phyloP scores from a whole-genome alignment of 2,329 filamentous ascomycete species.

The Fusarium miscanthi region DNA sequence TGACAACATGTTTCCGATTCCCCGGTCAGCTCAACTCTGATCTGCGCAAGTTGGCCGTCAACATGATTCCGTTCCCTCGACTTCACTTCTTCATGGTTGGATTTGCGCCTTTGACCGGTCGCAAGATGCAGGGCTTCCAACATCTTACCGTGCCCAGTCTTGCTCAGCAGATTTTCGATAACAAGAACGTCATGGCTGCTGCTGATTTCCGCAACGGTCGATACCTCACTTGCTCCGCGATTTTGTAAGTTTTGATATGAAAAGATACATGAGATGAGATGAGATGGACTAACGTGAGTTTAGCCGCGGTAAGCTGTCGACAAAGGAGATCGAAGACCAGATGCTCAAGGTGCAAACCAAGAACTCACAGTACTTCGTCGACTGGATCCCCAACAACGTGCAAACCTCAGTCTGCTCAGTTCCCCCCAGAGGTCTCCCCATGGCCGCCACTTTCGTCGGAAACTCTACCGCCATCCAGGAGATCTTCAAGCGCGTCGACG shows the following conservation, averaged over 20 bases:
- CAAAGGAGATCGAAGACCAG: conserved; percentile 99
- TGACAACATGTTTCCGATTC: conserved; percentile 98
- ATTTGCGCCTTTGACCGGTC: conserved; percentile 95
- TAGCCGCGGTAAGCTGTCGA: conserved; percentile 97
- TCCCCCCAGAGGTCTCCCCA: conserved; percentile 95
- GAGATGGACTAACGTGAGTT: background rate
- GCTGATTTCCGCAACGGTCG: conserved; percentile 99
- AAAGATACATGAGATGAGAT: no score
- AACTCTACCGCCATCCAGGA: conserved; percentile 99
- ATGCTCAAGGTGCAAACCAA: conserved; percentile 99
- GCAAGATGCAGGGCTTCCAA: conserved; percentile 88
- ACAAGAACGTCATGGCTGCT: conserved; percentile 99
- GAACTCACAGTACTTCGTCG: conserved; percentile 99
- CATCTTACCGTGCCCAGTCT: conserved; percentile 96
- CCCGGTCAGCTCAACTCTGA: conserved; percentile 99
- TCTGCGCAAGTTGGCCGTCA: conserved; percentile 98
- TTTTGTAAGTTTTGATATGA: conserved; percentile 75
- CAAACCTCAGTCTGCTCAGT: conserved; percentile 99
- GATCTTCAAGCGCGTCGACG: conserved; percentile 99
- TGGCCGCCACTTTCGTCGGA: conserved; percentile 98
- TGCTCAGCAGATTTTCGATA: conserved; percentile 99
- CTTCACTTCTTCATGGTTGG: conserved; percentile 99
- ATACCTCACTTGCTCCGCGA: conserved; percentile 98
- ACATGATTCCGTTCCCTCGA: conserved; percentile 99
- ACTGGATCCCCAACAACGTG: conserved; percentile 99